Conservation (phyloP, 2,329 filamentous ascomycete species). For the Fusarium kyushuense region DNA sequence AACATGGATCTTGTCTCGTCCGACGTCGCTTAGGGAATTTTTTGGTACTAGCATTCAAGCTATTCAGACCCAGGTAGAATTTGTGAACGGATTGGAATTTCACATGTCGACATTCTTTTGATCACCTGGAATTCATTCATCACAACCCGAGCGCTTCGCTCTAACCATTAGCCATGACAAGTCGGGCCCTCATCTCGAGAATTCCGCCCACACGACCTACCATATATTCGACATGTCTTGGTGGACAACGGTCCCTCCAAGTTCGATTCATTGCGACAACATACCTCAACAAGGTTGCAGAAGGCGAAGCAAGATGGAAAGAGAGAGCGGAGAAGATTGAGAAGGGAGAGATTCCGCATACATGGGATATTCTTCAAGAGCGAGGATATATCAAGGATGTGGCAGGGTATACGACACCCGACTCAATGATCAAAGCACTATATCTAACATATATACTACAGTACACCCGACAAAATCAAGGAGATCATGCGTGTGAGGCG, state of each 20-base stretch:
- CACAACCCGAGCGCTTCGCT: neutral
- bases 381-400: constrained; percentile 80
- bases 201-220: constrained; percentile 44
- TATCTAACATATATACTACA: constrained; percentile 37
- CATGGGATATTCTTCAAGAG: constrained; percentile 75
- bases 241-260: constrained; percentile 41
- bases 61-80: constrained; percentile 21
- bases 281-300: constrained; percentile 58
- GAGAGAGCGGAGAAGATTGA: constrained; percentile 60
- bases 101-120: neutral
- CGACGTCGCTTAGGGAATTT: constrained; percentile 47
- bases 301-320: constrained; percentile 62
- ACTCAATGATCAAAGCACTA: neutral
- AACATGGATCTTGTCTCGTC: constrained; percentile 24
- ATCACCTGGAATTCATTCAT: neutral
- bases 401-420: constrained; percentile 69
- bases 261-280: constrained; percentile 56
- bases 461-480: constrained; percentile 66
- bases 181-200: constrained; percentile 41
- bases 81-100: constrained; percentile 4
- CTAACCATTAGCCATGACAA: constrained; percentile 45
- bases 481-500: constrained; percentile 73
- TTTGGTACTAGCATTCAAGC: constrained; percentile 34
- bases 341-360: constrained; percentile 62
- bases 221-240: constrained; percentile 44